Percentiles rank a stretch among this genome's conserved stretches.
phyloP scores from a whole-genome alignment of 2,329 filamentous ascomycete species.

The Pseudocercospora ulei region DNA sequence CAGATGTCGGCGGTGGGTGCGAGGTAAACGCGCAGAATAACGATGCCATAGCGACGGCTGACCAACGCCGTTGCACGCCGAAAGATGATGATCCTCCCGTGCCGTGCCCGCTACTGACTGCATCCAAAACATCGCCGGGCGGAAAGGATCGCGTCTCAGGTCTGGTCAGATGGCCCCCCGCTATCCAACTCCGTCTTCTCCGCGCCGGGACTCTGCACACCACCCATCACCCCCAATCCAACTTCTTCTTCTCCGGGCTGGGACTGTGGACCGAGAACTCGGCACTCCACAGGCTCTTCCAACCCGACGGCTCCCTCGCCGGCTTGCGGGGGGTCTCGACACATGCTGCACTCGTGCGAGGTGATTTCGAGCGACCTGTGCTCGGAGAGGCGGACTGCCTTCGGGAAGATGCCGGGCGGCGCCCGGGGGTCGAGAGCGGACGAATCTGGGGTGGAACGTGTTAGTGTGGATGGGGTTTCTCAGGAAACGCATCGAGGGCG shows the following conservation, averaged over 20 bases:
- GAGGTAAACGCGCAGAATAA: too few relatives aligned
- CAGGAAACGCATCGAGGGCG: conserved; percentile 19
- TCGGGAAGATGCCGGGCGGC: conserved; percentile 2
- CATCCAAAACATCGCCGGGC: too few relatives aligned
- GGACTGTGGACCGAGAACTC: conserved; percentile 32
- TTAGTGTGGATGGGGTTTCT: conserved; percentile 8
- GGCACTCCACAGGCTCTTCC: conserved; percentile 31
- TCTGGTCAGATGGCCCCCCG: conserved; percentile 3
- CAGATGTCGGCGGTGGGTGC: too few relatives aligned
- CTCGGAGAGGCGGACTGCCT: conserved; percentile 15
- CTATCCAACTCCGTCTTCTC: conserved; percentile 21
- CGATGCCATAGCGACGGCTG: too few relatives aligned
- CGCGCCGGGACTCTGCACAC: conserved; percentile 32
- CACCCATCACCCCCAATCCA: conserved; percentile 14
- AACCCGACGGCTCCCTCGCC: conserved; percentile 17
- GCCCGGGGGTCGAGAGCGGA: conserved; percentile 12
- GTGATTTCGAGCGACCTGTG: conserved; percentile 25
- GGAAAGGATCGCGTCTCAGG: too few relatives aligned
- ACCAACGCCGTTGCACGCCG: too few relatives aligned
- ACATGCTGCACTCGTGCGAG: conserved; percentile 29
- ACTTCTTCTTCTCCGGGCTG: conserved; percentile 25
- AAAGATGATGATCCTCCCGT: too few relatives aligned
- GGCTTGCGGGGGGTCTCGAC: conserved; percentile 10
- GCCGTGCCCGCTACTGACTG: too few relatives aligned
- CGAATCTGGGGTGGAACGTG: conserved; percentile 15